Percentiles rank a stretch among this genome's conserved stretches.
phyloP scores from a whole-genome alignment of 345 rosid genomes.

The Populus davidiana region DNA sequence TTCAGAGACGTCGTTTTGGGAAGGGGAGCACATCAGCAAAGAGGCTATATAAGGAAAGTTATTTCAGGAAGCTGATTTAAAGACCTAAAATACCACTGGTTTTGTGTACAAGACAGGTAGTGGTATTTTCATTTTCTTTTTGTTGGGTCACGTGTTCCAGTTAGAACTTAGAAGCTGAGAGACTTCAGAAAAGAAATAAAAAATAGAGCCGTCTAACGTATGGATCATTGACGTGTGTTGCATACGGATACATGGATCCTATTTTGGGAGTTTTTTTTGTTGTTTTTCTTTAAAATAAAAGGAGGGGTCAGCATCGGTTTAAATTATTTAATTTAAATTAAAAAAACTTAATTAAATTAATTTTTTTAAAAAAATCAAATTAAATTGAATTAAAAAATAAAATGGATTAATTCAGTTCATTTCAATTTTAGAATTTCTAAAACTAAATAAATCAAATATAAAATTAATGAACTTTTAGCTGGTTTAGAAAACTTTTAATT shows the following conservation, averaged over 20 bases:
- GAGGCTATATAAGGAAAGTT: not conserved
- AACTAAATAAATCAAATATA: no score
- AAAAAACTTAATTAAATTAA: no score
- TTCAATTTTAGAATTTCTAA: no score
- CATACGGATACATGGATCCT: conserved; percentile 18
- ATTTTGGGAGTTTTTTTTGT: conserved; percentile 10
- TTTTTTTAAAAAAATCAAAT: no score
- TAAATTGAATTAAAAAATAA: no score
- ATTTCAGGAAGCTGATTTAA: no score
- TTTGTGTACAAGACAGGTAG: not conserved
- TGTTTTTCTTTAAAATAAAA: no score
- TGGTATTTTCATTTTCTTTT: not conserved
- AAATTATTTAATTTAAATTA: no score
- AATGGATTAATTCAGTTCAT: no score
- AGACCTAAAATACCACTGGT: conserved; percentile 21
- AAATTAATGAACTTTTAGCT: no score
- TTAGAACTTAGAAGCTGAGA: conserved; percentile 11
- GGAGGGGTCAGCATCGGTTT: no score
- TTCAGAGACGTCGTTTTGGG: conserved; percentile 28
- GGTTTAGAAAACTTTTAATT: no score
- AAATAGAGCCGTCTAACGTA: conserved; percentile 21
- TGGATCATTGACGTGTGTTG: conserved; percentile 51
- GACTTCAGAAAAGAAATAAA: not conserved
- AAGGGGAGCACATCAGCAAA: not conserved
- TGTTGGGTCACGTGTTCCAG: conserved; percentile 27